Base-by-base conservation (phyloP, 176 grass and related monocot species). In the Microstegium vimineum region DNA sequence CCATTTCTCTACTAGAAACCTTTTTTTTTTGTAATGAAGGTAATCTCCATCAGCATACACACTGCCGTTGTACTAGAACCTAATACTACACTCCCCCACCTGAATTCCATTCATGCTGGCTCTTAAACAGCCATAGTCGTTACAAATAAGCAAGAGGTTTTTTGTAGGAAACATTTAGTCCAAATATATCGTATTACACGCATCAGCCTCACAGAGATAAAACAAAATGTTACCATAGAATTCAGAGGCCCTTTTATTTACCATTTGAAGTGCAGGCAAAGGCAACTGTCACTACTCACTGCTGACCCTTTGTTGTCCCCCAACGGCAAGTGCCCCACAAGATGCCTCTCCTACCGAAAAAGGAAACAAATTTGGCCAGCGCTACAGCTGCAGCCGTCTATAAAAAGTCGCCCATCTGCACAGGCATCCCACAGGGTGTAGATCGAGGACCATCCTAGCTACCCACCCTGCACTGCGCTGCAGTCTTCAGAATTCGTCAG, bases 361-460 rank as follows among this genome's bases (percentile, higher is more conserved):
- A 45, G 60, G 51, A 78, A 86, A 73, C 74, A 83, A 83, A 90
- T 82, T 72, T 67, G 79, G 60, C 30, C 88, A 86, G 78, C 73
- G 78, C 83, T 61, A 72, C 61, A 38, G 52, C 52, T 17, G 26
- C 38, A 42, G 56, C 42, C 26, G 57, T 37, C 74, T 86, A 90
- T 90, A 90, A 74, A 74, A 86, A 90, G 83, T 52, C 73, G 67
- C 37, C 59, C 79, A 90, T 79, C 63, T 40, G 78, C 83, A 20
- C 63, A 75, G 45, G 66, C 73, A 77, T 54, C 38, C 38, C 82
- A 26, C 71, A 57, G 65, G 54, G 51, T 8, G 78, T 71, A 72
- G 69, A 72, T 72, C 41, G 78, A 86, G 88, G 88, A 86, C 88
- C 88, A 90, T 77, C 78, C 78, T 78, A 30, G 49, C 82, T 41